Conservation (phyloP, 1,139 yeast species). For the Nakaseomyces sp. region DNA sequence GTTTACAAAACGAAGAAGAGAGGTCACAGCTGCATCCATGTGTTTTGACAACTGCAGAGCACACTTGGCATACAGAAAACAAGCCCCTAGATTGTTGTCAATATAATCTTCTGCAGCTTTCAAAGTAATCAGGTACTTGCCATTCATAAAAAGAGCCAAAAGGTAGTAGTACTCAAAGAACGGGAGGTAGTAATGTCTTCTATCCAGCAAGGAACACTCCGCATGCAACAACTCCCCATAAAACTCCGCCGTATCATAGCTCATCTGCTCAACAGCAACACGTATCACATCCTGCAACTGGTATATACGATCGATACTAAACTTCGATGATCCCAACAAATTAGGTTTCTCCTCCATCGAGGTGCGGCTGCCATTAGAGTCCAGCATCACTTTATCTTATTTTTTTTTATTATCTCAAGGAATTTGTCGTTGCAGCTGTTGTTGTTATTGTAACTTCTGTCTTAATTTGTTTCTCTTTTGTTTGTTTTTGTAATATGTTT, state of each 20-base stretch:
- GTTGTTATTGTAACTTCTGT: no score
- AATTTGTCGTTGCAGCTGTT: no score
- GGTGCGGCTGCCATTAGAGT: neutral
- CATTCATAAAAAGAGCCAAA: conserved; percentile 22
- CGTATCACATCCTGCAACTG: conserved; percentile 14
- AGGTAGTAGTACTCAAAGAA: conserved; percentile 25
- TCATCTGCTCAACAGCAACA: conserved; percentile 22
- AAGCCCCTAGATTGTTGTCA: conserved; percentile 21
- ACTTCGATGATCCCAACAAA: neutral
- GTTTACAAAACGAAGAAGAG: conserved; percentile 8
- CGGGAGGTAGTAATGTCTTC: conserved; percentile 14
- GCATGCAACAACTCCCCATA: conserved; percentile 25
- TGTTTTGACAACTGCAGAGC: conserved; percentile 18
- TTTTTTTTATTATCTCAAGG: no score
- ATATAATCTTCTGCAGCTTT: conserved; percentile 19
- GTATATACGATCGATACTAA: neutral
- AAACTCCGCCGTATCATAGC: conserved; percentile 28
- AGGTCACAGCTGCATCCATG: conserved; percentile 18
- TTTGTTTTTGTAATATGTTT: no score
- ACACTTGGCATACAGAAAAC: conserved; percentile 25
- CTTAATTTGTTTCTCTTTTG: no score
- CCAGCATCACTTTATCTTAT: neutral
- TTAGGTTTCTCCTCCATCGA: neutral
- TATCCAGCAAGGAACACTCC: conserved; percentile 19
- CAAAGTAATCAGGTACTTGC: conserved; percentile 19